A percentile compares a stretch with the other conserved stretches of the same genome.
phyloP scores from a whole-genome alignment of 2,329 filamentous ascomycete species.

The Clarireedia hainanense region DNA sequence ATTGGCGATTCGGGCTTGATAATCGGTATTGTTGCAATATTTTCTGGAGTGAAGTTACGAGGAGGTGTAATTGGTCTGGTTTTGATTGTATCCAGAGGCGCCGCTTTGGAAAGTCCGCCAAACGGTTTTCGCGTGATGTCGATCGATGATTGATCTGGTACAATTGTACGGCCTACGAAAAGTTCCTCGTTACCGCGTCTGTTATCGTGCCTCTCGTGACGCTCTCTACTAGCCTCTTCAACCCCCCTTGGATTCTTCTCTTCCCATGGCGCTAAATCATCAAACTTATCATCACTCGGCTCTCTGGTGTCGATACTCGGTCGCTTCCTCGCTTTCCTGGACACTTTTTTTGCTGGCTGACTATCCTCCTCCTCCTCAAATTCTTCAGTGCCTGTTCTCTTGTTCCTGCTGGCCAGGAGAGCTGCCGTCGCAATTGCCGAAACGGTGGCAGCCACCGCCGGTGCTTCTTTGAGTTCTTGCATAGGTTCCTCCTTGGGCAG shows the following conservation, averaged over 20 bases:
- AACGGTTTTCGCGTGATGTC: constrained; percentile 9
- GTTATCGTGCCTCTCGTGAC: constrained; percentile 15
- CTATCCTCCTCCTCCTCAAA: constrained; percentile 32
- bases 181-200: constrained; percentile 24
- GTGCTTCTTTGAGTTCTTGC: constrained; percentile 21
- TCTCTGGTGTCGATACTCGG: constrained; percentile 35
- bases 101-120: neutral
- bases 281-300: constrained; percentile 36
- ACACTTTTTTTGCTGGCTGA: constrained; percentile 30
- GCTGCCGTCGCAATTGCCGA: constrained; percentile 19
- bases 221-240: constrained; percentile 16
- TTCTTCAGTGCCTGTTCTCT: constrained; percentile 2
- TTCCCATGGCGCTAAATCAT: constrained; percentile 39
- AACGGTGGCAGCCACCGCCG: constrained; percentile 14
- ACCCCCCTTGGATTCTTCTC: constrained; percentile 32
- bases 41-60: neutral
- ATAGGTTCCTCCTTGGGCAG: constrained; percentile 7
- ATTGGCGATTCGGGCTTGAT: neutral
- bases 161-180: constrained; percentile 22
- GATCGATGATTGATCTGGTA: constrained; percentile 19
- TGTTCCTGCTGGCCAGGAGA: constrained; percentile 9
- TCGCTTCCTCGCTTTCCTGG: constrained; percentile 32
- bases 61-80: neutral
- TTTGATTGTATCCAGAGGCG: neutral
- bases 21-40: neutral